phyloP scores from a whole-genome alignment of 345 rosid species.

The Ailanthus altissimus region DNA sequence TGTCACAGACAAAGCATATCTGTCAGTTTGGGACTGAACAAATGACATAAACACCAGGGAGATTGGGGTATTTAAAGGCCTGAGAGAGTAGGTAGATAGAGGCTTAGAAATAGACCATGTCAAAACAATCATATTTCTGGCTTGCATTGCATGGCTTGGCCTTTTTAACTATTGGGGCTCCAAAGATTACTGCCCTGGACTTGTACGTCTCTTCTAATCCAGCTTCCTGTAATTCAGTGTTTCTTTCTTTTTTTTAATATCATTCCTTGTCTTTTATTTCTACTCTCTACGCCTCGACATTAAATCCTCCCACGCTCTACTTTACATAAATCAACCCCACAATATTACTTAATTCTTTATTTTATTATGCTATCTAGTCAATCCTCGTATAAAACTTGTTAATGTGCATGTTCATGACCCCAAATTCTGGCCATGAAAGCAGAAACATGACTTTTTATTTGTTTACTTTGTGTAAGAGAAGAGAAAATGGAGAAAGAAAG shows the following conservation, averaged over 20 bases:
- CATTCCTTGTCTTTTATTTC: conserved; percentile 11
- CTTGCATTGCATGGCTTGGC: conserved; percentile 4
- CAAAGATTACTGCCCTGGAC: neutral
- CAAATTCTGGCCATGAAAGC: neutral
- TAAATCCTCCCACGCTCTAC: neutral
- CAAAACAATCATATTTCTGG: neutral
- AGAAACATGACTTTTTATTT: neutral
- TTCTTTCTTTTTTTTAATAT: conserved; percentile 10
- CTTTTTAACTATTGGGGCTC: conserved; percentile 3
- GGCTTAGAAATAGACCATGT: neutral
- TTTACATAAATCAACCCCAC: neutral
- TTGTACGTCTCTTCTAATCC: neutral
- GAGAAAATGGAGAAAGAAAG: neutral
- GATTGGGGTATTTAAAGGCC: conserved; percentile 28
- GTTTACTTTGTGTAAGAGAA: conserved; percentile 1
- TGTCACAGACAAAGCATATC: conserved; percentile 32
- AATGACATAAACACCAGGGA: conserved; percentile 12
- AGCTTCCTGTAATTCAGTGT: conserved; percentile 4
- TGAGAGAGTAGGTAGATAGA: conserved; percentile 13
- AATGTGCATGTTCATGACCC: neutral
- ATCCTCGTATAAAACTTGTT: neutral
- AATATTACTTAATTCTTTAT: neutral
- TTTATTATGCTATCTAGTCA: neutral
- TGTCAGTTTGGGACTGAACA: conserved; percentile 35
- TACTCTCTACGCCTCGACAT: neutral